Base-by-base conservation (phyloP, 176 grass and related monocot species). In the Chrysopogon serrulatus region DNA sequence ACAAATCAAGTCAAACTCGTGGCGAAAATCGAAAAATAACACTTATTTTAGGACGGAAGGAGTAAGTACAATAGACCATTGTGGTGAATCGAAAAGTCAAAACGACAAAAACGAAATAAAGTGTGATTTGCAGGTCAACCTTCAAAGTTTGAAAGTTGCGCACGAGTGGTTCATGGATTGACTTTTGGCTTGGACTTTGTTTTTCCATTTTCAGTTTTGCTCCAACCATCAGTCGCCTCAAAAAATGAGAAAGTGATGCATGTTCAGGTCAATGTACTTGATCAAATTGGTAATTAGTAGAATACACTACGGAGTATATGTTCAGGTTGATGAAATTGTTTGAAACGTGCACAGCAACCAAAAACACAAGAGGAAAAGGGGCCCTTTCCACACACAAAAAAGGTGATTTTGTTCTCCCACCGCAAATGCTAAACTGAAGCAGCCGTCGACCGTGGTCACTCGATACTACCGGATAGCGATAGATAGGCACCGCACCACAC, bases 61-160 rank as follows among this genome's bases (percentile, higher is more conserved):
- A n/a, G n/a, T n/a, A n/a, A n/a, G n/a, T n/a, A n/a, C n/a, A n/a
- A n/a, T n/a, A n/a, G n/a, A n/a, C n/a, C n/a, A n/a, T n/a, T n/a
- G 17, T 23, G 37, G 36, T 61, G 60, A 61, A 33, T 61, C 3
- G 6, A 23, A 9, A 30, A 14, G 21, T 30, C 15, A 34, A 5
- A 78, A 81, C 4, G 19, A 53, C 32, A 0, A 16, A 71, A 56
- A 16, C 2, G 32, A 57, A 60, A 5, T 23, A 54, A 60, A 21
- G 17, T 32, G 6, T 8, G 8, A 40, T 7, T 41, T 24, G 27
- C n/a, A 62, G 19, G 69, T 62, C 54, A 65, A 49, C 19, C 27
- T 69, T 65, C 69, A 83, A 83, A 83, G 30, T 49, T 74, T 83
- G 81, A 74, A 65, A 49, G 21, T 35, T 65, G 68, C 57, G 40